A percentile compares a stretch with the other conserved stretches of the same genome.
phyloP scores from a whole-genome alignment of 2,329 filamentous ascomycete genomes.

The Cladosporium sp. region DNA sequence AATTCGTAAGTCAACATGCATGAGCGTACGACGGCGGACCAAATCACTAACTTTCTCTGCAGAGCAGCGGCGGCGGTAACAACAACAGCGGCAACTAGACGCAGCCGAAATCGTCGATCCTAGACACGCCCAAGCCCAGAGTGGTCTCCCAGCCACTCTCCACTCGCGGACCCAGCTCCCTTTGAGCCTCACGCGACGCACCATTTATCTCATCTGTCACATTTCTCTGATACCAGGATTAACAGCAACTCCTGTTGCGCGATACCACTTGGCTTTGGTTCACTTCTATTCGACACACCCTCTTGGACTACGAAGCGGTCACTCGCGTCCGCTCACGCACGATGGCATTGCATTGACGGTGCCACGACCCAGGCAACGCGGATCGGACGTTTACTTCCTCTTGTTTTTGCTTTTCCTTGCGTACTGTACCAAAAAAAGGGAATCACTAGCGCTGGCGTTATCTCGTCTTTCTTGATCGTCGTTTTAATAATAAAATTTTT shows the following conservation, averaged over 20 bases:
- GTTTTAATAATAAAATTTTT: not conserved
- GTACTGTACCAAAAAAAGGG: conserved; percentile 12
- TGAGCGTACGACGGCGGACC: not conserved
- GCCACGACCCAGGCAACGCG: not conserved
- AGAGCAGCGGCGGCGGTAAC: conserved; percentile 9
- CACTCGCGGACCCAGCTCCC: not conserved
- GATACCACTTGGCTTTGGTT: conserved; percentile 7
- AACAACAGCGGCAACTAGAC: conserved; percentile 6
- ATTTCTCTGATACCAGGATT: not conserved
- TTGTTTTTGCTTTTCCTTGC: not conserved
- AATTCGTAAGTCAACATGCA: conserved; percentile 3
- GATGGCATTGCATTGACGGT: not conserved
- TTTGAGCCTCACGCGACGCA: not conserved
- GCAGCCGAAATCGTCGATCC: not conserved
- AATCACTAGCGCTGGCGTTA: conserved; percentile 9
- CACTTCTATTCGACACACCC: not conserved
- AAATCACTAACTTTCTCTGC: not conserved
- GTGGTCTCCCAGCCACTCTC: not conserved
- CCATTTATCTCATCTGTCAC: conserved; percentile 1
- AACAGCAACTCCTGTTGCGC: not conserved
- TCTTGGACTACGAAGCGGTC: not conserved
- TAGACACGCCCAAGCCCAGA: not conserved
- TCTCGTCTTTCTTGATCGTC: not conserved
- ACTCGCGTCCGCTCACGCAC: too few relatives aligned
- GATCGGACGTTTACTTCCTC: not conserved